Conservation (phyloP, 768 basidiomycete genomes). For the Rhodotorula kratochvilovae region DNA sequence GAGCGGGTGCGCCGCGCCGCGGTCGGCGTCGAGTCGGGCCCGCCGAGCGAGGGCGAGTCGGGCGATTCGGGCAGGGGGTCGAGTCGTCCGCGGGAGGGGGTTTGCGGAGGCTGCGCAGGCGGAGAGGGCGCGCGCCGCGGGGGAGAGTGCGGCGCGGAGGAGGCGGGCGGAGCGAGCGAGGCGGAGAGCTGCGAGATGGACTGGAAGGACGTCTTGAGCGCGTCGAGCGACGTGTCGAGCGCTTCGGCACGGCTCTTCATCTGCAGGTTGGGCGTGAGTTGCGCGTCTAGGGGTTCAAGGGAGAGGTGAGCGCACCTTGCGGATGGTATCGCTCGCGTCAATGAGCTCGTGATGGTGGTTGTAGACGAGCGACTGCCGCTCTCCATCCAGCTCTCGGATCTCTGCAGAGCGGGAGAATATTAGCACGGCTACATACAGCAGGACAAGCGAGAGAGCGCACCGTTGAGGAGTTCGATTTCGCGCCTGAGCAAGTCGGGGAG, state of each 20-base stretch:
- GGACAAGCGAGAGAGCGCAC: constrained; percentile 47
- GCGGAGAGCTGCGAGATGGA: constrained; percentile 40
- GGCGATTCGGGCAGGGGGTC: background rate
- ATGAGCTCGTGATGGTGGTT: constrained; percentile 94
- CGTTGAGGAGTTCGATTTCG: constrained; percentile 74
- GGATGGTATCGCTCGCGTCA: constrained; percentile 86
- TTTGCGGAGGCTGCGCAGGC: background rate
- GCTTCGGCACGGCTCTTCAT: constrained; percentile 84
- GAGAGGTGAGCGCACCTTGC: constrained; percentile 56
- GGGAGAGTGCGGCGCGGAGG: background rate
- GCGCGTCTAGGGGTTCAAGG: background rate
- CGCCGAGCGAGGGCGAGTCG: background rate
- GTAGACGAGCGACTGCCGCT: constrained; percentile 85
- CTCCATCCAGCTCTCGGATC: constrained; percentile 78
- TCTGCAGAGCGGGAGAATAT: constrained; percentile 52
- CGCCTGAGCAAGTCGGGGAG: constrained; percentile 58
- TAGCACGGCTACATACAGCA: too few relatives aligned
- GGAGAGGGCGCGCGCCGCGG: background rate
- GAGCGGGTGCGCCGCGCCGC: background rate
- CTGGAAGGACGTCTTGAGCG: constrained; percentile 51
- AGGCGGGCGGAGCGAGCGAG: constrained; percentile 22
- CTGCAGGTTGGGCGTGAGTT: constrained; percentile 49
- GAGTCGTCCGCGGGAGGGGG: background rate
- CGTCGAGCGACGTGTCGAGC: constrained; percentile 76
- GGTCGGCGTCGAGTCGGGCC: background rate